Percentiles rank a stretch among this genome's conserved stretches.
Conservation (phyloP, 768 basidiomycete species). For the Tremella yokohamensis region DNA sequence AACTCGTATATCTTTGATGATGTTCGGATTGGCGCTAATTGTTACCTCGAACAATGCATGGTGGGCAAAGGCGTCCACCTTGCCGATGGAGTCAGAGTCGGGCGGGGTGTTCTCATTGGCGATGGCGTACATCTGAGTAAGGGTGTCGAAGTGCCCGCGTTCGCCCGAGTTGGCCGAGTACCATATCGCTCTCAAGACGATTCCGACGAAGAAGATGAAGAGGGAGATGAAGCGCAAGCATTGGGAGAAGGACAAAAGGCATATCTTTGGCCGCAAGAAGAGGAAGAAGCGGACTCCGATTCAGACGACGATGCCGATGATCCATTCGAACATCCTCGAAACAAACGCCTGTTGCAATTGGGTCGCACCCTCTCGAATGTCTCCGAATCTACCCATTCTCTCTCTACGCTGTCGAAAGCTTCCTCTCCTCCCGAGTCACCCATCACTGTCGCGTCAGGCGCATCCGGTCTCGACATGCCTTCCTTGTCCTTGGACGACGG, state of each 20-base stretch:
- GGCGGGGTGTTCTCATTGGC: constrained; percentile 73
- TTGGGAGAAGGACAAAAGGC: constrained; percentile 74
- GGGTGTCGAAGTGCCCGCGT: constrained; percentile 63
- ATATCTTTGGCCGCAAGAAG: constrained; percentile 67
- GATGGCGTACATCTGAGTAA: constrained; percentile 77
- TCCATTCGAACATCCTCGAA: constrained; percentile 49
- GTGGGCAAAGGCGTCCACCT: constrained; percentile 74
- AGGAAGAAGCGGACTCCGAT: constrained; percentile 37
- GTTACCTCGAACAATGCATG: constrained; percentile 70
- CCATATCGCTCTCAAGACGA: constrained; percentile 51
- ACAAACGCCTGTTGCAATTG: constrained; percentile 48
- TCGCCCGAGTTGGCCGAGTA: constrained; percentile 66
- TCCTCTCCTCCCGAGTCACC: constrained; percentile 37
- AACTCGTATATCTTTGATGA: constrained; percentile 82
- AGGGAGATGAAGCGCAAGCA: constrained; percentile 46
- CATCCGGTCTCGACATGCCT: constrained; percentile 34
- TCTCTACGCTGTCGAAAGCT: constrained; percentile 46
- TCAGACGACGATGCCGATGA: constrained; percentile 57
- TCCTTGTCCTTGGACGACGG: constrained; percentile 31
- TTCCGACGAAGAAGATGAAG: constrained; percentile 52
- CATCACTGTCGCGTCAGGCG: constrained; percentile 37
- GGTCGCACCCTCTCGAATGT: constrained; percentile 43
- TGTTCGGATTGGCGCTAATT: constrained; percentile 54
- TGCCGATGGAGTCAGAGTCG: constrained; percentile 64
- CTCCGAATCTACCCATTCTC: constrained; percentile 23